These are phyloP conservation scores for Microbotryum silenes-acaulis DNA, from an alignment of 1,284 basidiomycete species.

Conservation along the genomic window DNA sequence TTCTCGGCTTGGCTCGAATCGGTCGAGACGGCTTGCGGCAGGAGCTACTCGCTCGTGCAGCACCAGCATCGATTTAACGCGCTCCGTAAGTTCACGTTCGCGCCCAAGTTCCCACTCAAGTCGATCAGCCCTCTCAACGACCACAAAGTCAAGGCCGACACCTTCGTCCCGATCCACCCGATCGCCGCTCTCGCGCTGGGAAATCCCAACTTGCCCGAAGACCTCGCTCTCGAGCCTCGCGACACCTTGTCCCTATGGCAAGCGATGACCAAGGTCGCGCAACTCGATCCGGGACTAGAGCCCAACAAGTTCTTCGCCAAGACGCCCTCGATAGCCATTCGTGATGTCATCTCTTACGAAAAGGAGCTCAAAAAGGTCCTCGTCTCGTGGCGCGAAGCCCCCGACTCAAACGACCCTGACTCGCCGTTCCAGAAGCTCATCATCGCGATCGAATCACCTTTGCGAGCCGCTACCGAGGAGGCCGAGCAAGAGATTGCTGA, in stretches of 20 bases:
- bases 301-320: slow-evolving; percentile 48
- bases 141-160: slow-evolving; percentile 18
- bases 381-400: slow-evolving; percentile 42
- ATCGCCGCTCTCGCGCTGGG: slow-evolving; percentile 52
- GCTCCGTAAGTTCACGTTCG: slow-evolving; percentile 57
- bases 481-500: slow-evolving; percentile 39
- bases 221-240: slow-evolving; percentile 54
- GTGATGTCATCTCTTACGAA: slow-evolving; percentile 56
- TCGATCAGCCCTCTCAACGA: slow-evolving; percentile 28
- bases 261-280: slow-evolving; percentile 41
- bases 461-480: slow-evolving; percentile 19
- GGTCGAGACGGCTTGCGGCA: slow-evolving; percentile 54
- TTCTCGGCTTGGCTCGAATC: slow-evolving; percentile 59
- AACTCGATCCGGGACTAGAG: slow-evolving; percentile 42
- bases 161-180: slow-evolving; percentile 52
- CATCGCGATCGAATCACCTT: slow-evolving; percentile 38
- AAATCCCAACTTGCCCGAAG: slow-evolving; percentile 49
- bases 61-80: slow-evolving; percentile 63
- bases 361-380: slow-evolving; percentile 48
- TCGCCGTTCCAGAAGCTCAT: slow-evolving; percentile 46
- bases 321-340: slow-evolving; percentile 45
- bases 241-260: slow-evolving; percentile 52
- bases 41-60: slow-evolving; percentile 53
- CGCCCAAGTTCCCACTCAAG: slow-evolving; percentile 34
- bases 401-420: slow-evolving; percentile 41